Evolutionary conservation across 257 asterid species (phyloP).

Genomic region (Lavandula angustifolia): DNA sequence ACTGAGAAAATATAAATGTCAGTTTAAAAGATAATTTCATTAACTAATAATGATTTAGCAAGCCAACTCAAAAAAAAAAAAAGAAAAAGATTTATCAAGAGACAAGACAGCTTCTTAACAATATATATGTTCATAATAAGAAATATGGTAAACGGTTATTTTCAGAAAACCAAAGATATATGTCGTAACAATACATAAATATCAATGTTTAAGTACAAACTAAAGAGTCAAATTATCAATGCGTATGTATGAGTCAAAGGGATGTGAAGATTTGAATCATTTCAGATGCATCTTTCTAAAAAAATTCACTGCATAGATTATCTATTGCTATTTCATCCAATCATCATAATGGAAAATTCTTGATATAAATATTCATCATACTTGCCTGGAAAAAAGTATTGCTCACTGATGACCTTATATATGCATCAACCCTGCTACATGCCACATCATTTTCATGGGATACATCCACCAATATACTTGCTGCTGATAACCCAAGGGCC

Average conservation of each 20-base stretch:
- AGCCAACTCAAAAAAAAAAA: too few species aligned
- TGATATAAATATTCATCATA: constrained; percentile 13
- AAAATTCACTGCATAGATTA: neutral
- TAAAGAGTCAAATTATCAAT: neutral
- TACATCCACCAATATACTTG: constrained; percentile 49
- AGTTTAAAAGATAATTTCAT: too few species aligned
- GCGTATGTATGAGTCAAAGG: neutral
- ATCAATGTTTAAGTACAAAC: too few species aligned
- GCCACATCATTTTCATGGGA: constrained; percentile 50
- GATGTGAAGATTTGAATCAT: neutral
- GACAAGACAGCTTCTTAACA: neutral
- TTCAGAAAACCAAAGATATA: neutral
- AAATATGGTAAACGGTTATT: neutral
- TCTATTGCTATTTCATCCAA: neutral
- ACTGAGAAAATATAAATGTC: too few species aligned
- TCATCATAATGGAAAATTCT: neutral
- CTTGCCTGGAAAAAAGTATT: constrained; percentile 83
- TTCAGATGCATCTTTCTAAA: neutral
- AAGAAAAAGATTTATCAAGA: too few species aligned
- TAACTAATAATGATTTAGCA: constrained; percentile 1
- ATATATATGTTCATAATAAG: neutral
- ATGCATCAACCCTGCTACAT: constrained; percentile 56
- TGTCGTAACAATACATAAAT: neutral
- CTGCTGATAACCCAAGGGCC: constrained; percentile 60
- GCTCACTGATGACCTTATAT: constrained; percentile 76